Conservation (phyloP, 345 rosid genomes). For the Salix udensis region DNA sequence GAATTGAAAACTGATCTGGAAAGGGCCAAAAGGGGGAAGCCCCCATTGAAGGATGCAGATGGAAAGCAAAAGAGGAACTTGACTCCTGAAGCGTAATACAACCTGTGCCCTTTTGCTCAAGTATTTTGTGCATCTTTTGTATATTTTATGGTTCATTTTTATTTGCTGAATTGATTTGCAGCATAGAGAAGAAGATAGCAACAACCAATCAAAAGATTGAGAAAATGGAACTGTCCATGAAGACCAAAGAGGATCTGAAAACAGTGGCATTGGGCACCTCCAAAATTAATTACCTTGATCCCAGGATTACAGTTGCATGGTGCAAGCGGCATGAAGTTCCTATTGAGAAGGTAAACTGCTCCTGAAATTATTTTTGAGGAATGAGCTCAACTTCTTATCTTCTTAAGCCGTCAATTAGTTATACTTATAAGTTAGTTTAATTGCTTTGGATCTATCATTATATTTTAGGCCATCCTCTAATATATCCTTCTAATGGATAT, state of each 20-base stretch:
- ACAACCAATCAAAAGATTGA: slow-evolving; percentile 63
- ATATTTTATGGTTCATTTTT: slow-evolving; percentile 3
- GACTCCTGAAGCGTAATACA: slow-evolving; percentile 70
- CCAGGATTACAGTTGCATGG: slow-evolving; percentile 98
- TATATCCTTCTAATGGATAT: too few species aligned
- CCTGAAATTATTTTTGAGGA: not conserved
- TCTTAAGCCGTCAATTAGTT: too few species aligned
- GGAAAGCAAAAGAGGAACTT: slow-evolving; percentile 82
- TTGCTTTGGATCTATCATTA: too few species aligned
- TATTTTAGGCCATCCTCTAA: too few species aligned
- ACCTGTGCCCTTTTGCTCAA: slow-evolving; percentile 10
- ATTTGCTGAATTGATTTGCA: slow-evolving; percentile 27
- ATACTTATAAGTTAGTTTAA: too few species aligned
- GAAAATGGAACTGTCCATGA: slow-evolving; percentile 68
- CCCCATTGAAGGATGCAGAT: slow-evolving; percentile 73
- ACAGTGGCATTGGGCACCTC: slow-evolving; percentile 94
- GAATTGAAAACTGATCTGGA: slow-evolving; percentile 72
- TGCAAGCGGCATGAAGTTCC: slow-evolving; percentile 98
- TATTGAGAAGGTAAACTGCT: slow-evolving; percentile 78
- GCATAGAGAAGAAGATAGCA: slow-evolving; percentile 69
- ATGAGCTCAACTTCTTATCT: too few species aligned
- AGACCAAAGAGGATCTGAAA: slow-evolving; percentile 82
- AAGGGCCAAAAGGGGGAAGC: slow-evolving; percentile 83
- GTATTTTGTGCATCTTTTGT: not conserved
- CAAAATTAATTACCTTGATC: slow-evolving; percentile 91